Percentiles rank a stretch among this genome's conserved stretches.
Evolutionary conservation across 257 asterid genomes (phyloP).

Genomic region (Ocimum tenuiflorum): DNA sequence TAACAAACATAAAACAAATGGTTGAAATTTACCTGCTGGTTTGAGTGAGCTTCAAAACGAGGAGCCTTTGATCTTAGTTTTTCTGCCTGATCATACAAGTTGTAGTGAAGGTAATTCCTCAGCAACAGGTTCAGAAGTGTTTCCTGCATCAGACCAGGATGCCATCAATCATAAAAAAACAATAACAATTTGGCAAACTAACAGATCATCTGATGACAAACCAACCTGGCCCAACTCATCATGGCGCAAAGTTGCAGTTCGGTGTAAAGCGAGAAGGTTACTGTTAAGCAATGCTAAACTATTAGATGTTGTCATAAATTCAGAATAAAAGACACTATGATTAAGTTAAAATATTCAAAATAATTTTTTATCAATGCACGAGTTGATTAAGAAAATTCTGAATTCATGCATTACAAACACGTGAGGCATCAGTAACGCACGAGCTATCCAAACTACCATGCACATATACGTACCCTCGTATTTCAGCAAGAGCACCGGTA

Average conservation of each 20-base stretch:
- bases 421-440: not conserved
- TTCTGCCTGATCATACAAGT: slow-evolving; percentile 76
- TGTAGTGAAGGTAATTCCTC: slow-evolving; percentile 72
- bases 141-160: slow-evolving; percentile 40
- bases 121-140: slow-evolving; percentile 64
- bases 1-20: too few species aligned
- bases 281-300: slow-evolving; percentile 39
- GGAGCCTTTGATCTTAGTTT: slow-evolving; percentile 76
- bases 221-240: slow-evolving; percentile 98
- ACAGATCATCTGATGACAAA: not conserved
- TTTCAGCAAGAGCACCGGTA: slow-evolving; percentile 70
- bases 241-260: slow-evolving; percentile 83
- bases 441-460: not conserved
- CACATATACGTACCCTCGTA: slow-evolving; percentile 51
- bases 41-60: slow-evolving; percentile 72
- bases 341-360: not conserved
- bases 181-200: slow-evolving; percentile 8
- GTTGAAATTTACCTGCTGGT: slow-evolving; percentile 56
- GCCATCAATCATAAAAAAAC: slow-evolving; percentile 10
- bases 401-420: not conserved
- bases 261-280: slow-evolving; percentile 79
- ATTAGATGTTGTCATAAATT: slow-evolving; percentile 23
- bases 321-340: too few species aligned
- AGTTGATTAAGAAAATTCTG: not conserved
- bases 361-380: not conserved